A percentile compares a stretch with the other conserved stretches of the same genome.
These are phyloP conservation scores for Amanita pseudoporphyria DNA, from an alignment of 768 basidiomycete species.

Conservation along the genomic window DNA sequence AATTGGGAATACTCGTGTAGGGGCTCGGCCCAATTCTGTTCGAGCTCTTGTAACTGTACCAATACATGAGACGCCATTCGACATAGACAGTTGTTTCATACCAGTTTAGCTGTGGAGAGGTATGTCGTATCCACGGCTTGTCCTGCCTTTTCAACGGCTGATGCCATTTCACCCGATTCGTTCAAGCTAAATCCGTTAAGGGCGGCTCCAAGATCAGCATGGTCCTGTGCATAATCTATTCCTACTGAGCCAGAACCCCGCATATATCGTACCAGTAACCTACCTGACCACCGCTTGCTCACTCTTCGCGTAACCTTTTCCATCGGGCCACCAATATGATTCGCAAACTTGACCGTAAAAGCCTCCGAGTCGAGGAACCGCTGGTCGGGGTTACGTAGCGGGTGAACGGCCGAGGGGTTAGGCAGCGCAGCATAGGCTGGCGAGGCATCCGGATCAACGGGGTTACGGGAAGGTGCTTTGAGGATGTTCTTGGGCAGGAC, in stretches of 20 bases:
- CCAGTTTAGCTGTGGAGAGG: constrained; percentile 84
- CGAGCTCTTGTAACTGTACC: constrained; percentile 80
- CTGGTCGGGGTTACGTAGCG: constrained; percentile 88
- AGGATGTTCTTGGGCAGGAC: constrained; percentile 91
- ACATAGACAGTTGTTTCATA: constrained; percentile 24
- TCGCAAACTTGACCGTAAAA: constrained; percentile 93
- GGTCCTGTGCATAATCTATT: constrained; percentile 74
- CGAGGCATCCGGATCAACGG: constrained; percentile 68
- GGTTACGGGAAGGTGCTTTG: constrained; percentile 91
- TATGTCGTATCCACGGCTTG: constrained; percentile 94
- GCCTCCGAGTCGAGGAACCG: constrained; percentile 93
- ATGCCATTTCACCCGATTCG: constrained; percentile 62
- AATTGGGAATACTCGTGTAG: constrained; percentile 95
- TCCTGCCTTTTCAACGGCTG: constrained; percentile 91
- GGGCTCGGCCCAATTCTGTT: constrained; percentile 93
- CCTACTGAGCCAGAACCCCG: not conserved
- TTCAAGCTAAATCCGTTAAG: constrained; percentile 91
- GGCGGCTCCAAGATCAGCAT: constrained; percentile 84
- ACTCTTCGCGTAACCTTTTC: constrained; percentile 92
- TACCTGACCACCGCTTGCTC: constrained; percentile 93
- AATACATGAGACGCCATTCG: constrained; percentile 5
- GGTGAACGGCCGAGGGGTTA: constrained; percentile 80
- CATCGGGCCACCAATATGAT: constrained; percentile 86
- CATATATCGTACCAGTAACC: constrained; percentile 14
- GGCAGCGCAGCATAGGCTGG: constrained; percentile 79